Conservation (phyloP, 768 basidiomycete species). For the Termitomyces sp. region DNA sequence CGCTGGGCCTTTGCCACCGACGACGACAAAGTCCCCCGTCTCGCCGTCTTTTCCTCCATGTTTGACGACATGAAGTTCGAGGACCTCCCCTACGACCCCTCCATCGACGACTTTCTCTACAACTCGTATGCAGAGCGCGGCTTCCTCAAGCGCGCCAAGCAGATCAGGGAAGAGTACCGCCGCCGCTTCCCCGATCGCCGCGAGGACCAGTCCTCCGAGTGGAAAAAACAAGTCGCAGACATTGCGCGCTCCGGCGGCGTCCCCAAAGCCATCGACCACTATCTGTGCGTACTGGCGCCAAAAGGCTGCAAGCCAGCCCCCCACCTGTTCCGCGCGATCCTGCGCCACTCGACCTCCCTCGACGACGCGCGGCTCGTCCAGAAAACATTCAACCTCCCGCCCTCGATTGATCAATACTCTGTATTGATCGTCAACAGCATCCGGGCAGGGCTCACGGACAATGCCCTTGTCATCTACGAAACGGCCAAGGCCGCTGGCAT, state of each 20-base stretch:
- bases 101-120: constrained; percentile 33
- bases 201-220: constrained; percentile 7
- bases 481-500: constrained; percentile 37
- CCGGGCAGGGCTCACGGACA: constrained; percentile 26
- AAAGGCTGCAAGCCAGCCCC: constrained; percentile 25
- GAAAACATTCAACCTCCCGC: constrained; percentile 30
- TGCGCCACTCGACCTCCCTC: constrained; percentile 33
- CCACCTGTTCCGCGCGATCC: constrained; percentile 31
- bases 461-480: constrained; percentile 47
- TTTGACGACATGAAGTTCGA: constrained; percentile 42
- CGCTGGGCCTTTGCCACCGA: constrained; percentile 24
- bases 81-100: constrained; percentile 37
- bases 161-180: constrained; percentile 33
- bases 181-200: constrained; percentile 18
- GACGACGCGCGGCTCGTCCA: constrained; percentile 39
- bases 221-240: constrained; percentile 10
- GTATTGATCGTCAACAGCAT: constrained; percentile 48
- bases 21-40: constrained; percentile 22
- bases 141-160: constrained; percentile 26
- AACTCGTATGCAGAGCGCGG: constrained; percentile 37
- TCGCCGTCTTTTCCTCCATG: constrained; percentile 31
- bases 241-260: constrained; percentile 23
- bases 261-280: constrained; percentile 27
- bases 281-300: constrained; percentile 20
- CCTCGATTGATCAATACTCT: constrained; percentile 44